Evolutionary conservation across 139 green algal genomes (phyloP).

Genomic region (Chlorella sp.): DNA sequence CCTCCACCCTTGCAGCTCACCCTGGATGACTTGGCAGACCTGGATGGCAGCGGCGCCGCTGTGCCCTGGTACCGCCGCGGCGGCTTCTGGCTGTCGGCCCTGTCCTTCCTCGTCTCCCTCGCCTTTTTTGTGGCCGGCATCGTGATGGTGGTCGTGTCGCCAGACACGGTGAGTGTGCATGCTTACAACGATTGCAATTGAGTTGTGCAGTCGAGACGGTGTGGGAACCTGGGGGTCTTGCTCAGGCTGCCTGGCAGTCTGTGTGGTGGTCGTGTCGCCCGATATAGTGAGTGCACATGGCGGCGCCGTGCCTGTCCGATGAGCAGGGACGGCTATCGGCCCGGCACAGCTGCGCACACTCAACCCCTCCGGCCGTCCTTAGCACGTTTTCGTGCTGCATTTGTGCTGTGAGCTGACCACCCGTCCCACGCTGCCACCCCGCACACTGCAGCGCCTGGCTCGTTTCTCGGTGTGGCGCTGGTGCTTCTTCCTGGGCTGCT

Average conservation of each 20-base stretch:
- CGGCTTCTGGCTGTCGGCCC: neutral
- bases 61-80: neutral
- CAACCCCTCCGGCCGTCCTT: too few relatives aligned
- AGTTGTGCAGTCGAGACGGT: neutral
- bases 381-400: neutral
- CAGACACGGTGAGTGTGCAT: neutral
- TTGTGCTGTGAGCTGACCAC: neutral
- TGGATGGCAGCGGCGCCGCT: too few relatives aligned
- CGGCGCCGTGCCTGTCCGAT: neutral
- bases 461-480: conserved; percentile 13
- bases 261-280: neutral
- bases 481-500: conserved; percentile 35
- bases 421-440: neutral
- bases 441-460: neutral
- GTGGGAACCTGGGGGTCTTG: neutral
- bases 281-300: neutral
- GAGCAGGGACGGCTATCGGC: neutral
- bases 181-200: neutral
- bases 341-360: too few relatives aligned
- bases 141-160: neutral
- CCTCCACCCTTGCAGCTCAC: neutral
- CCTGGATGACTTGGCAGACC: neutral
- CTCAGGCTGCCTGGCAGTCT: neutral
- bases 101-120: neutral
- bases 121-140: conserved; percentile 6